Conservation (phyloP, 495 filamentous ascomycete species). For the Hyaloscypha variabilis region DNA sequence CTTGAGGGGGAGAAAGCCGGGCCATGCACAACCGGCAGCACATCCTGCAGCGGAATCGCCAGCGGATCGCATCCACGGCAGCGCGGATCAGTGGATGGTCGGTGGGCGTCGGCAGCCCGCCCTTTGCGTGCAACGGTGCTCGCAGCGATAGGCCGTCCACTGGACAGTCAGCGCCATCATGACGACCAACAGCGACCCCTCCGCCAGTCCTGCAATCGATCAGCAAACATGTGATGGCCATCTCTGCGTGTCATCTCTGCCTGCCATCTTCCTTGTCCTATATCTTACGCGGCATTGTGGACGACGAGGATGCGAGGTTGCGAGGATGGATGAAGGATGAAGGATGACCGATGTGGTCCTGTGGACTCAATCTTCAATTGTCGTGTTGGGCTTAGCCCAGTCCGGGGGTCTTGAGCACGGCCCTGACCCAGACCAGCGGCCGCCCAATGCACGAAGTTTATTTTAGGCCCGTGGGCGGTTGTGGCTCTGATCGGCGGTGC, state of each 20-base stretch:
- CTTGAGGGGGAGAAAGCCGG: background rate
- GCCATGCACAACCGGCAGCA: background rate
- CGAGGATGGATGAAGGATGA: too few species aligned
- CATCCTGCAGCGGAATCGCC: background rate
- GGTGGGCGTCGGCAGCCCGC: background rate
- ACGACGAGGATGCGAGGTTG: too few species aligned
- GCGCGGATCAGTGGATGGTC: background rate
- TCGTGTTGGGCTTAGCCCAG: background rate
- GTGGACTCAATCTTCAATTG: background rate
- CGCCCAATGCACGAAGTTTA: background rate
- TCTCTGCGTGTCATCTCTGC: too few species aligned
- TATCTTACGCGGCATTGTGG: too few species aligned
- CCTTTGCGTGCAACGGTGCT: background rate
- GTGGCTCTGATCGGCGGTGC: background rate
- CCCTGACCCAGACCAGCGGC: background rate
- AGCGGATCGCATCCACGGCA: background rate
- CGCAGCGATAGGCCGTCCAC: background rate
- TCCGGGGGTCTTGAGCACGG: background rate
- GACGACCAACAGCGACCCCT: too few species aligned
- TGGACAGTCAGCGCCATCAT: too few species aligned
- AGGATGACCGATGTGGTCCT: too few species aligned
- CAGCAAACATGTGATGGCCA: too few species aligned
- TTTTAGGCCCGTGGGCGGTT: background rate
- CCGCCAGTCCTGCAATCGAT: too few species aligned
- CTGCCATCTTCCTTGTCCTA: too few species aligned